phyloP scores from a whole-genome alignment of 805 yeast genomes.

The Candida dendrica region DNA sequence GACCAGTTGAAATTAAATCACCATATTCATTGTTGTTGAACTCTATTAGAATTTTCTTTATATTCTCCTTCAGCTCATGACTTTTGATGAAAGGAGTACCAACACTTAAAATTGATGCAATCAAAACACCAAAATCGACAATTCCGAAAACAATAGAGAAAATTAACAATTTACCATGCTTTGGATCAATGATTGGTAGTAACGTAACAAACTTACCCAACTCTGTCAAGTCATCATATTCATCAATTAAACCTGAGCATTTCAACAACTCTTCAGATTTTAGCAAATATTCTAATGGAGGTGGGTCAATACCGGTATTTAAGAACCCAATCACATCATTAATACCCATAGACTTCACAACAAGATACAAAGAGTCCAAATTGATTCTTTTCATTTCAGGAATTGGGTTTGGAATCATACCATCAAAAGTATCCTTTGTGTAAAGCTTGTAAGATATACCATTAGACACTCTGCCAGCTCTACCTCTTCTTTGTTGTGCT shows the following conservation, averaged over 20 bases:
- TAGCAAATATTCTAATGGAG: slow-evolving; percentile 34
- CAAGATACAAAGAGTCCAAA: slow-evolving; percentile 72
- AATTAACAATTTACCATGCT: slow-evolving; percentile 75
- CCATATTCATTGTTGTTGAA: slow-evolving; percentile 47
- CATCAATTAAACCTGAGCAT: slow-evolving; percentile 66
- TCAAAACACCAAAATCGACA: slow-evolving; percentile 64
- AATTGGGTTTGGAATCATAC: slow-evolving; percentile 65
- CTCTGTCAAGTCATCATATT: slow-evolving; percentile 50
- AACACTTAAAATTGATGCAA: slow-evolving; percentile 70
- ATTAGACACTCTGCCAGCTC: slow-evolving; percentile 91
- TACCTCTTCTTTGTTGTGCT: slow-evolving; percentile 85
- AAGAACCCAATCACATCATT: slow-evolving; percentile 63
- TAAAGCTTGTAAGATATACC: slow-evolving; percentile 81
- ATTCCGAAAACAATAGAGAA: slow-evolving; percentile 81
- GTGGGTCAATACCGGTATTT: slow-evolving; percentile 75
- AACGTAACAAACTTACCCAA: slow-evolving; percentile 74
- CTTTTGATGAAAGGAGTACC: slow-evolving; percentile 69
- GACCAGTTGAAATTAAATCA: slow-evolving; percentile 63
- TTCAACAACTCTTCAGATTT: slow-evolving; percentile 41
- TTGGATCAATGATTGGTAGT: slow-evolving; percentile 77
- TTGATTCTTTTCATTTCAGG: slow-evolving; percentile 88
- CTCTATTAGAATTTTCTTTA: slow-evolving; percentile 35
- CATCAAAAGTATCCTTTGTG: slow-evolving; percentile 51
- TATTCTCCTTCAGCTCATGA: slow-evolving; percentile 55
- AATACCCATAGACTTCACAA: slow-evolving; percentile 86